phyloP scores from a whole-genome alignment of 176 grass and related monocot genomes.

The Carex pumila region DNA sequence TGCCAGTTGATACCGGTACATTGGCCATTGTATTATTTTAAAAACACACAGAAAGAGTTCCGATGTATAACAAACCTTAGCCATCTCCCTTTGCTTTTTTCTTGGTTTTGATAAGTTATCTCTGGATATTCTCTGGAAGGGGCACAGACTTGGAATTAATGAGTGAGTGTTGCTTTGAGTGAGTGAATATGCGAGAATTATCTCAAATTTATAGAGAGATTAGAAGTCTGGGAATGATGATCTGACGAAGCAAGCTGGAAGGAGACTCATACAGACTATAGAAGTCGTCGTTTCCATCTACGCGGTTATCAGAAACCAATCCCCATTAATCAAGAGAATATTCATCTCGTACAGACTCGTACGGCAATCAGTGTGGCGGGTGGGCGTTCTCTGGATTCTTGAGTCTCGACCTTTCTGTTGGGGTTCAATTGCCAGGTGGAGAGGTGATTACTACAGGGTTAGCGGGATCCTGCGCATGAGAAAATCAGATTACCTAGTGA shows the following conservation, averaged over 20 bases:
- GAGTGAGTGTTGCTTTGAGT: neutral
- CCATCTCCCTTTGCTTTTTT: neutral
- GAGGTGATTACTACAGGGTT: neutral
- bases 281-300: neutral
- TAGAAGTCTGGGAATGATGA: neutral
- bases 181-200: neutral
- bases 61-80: neutral
- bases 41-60: neutral
- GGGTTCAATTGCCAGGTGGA: neutral
- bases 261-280: neutral
- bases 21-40: neutral
- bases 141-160: neutral
- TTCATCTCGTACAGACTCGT: neutral
- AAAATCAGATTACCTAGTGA: neutral
- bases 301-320: neutral
- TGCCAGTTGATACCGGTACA: neutral
- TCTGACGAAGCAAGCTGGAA: neutral
- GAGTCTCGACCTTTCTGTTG: neutral
- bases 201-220: neutral
- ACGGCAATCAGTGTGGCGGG: neutral
- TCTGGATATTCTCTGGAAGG: too few species aligned
- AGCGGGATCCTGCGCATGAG: neutral
- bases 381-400: neutral
- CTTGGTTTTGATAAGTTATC: neutral
- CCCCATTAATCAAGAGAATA: neutral